These are phyloP conservation scores for Leccinum incarnatum DNA, from an alignment of 768 basidiomycete species.

Conservation along the genomic window DNA sequence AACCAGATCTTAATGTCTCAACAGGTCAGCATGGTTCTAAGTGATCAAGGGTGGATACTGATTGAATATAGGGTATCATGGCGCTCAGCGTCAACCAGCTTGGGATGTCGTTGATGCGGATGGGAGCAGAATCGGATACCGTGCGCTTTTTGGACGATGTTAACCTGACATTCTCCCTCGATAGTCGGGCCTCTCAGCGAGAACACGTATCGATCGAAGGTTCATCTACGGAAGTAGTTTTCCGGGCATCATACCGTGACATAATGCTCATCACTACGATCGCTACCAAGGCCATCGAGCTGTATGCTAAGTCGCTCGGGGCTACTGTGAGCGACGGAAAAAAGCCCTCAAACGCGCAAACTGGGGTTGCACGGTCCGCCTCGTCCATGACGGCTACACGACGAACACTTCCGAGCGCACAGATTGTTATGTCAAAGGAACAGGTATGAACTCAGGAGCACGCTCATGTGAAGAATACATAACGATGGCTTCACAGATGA, in stretches of 20 bases:
- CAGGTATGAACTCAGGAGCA: conserved; percentile 49
- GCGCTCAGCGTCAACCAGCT: conserved; percentile 77
- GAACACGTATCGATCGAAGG: conserved; percentile 84
- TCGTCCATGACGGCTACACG: conserved; percentile 6
- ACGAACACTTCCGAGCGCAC: conserved; percentile 35
- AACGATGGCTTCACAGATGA: conserved; percentile 50
- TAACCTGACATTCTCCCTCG: conserved; percentile 83
- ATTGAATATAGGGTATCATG: conserved; percentile 61
- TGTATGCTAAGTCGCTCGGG: conserved; percentile 53
- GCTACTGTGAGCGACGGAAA: conserved; percentile 6
- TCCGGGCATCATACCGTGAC: conserved; percentile 94
- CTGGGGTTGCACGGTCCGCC: conserved; percentile 1
- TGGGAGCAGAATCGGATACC: conserved; percentile 79
- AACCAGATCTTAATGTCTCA: conserved; percentile 85
- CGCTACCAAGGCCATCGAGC: conserved; percentile 79
- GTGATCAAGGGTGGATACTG: conserved; percentile 4
- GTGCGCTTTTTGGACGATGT: conserved; percentile 93
- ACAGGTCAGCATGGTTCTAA: conserved; percentile 56
- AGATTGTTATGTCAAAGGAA: conserved; percentile 70
- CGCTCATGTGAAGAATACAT: neutral
- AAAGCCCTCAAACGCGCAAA: conserved; percentile 9
- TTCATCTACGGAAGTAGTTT: conserved; percentile 76
- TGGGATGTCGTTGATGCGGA: conserved; percentile 91
- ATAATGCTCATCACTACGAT: conserved; percentile 86
- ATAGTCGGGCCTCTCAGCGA: conserved; percentile 68